These are phyloP conservation scores for Wickerhamomyces sp. DNA, from an alignment of 1,139 yeast species.

Conservation along the genomic window DNA sequence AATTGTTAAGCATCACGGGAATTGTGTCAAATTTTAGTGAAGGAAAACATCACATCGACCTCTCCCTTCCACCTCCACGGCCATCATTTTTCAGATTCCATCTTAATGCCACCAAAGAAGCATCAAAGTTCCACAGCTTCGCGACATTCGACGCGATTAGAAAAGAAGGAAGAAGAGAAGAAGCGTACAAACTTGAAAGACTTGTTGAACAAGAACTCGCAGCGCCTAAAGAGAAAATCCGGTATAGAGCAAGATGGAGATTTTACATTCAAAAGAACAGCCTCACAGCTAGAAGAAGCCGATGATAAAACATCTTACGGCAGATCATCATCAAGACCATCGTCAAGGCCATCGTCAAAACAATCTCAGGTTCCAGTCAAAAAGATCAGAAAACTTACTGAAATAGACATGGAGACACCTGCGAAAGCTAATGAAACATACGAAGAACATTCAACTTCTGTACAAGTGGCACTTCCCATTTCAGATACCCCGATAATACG, in stretches of 20 bases:
- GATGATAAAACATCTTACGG: background rate
- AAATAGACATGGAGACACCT: conserved; percentile 21
- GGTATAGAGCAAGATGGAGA: conserved; percentile 17
- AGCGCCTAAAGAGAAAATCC: conserved; percentile 4
- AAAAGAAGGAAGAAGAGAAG: conserved; percentile 9
- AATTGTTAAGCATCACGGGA: too few species aligned
- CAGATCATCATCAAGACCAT: background rate
- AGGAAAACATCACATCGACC: too few species aligned
- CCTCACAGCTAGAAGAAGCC: background rate
- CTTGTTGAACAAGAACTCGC: conserved; percentile 12
- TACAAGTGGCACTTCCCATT: conserved; percentile 30
- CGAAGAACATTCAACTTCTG: conserved; percentile 20
- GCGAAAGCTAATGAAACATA: conserved; percentile 8
- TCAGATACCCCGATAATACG: conserved; percentile 38
- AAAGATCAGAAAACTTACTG: conserved; percentile 15
- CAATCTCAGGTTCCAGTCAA: conserved; percentile 1
- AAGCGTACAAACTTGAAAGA: conserved; percentile 18
- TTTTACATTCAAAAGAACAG: conserved; percentile 18
- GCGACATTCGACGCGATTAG: conserved; percentile 5
- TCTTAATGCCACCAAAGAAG: conserved; percentile 4
- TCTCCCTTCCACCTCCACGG: too few species aligned
- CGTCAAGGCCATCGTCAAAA: background rate
- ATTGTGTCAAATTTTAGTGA: too few species aligned
- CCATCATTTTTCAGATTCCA: too few species aligned
- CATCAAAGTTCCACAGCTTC: background rate